Percentiles rank a stretch among this genome's conserved stretches.
These are phyloP conservation scores for Podila verticillata DNA, from an alignment of 192 early-diverging fungal species.

Conservation along the genomic window DNA sequence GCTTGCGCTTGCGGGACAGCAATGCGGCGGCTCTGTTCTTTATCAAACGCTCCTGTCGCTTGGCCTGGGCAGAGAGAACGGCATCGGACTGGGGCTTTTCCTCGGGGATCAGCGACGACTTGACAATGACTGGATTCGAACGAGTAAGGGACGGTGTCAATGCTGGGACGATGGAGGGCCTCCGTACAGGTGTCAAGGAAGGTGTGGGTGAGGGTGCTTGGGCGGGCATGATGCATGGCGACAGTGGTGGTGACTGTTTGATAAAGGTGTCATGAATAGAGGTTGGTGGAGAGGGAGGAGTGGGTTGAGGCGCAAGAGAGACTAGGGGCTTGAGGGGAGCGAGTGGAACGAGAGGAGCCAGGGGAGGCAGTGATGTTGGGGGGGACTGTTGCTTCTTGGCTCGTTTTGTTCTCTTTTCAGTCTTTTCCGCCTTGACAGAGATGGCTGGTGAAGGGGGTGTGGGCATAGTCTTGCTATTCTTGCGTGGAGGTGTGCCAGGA, in stretches of 20 bases:
- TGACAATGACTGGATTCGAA: conserved; percentile 43
- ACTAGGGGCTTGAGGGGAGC: conserved; percentile 49
- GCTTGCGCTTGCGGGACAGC: conserved; percentile 88
- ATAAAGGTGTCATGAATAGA: conserved; percentile 27
- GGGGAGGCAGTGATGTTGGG: conserved; percentile 4
- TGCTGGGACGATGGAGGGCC: conserved; percentile 53
- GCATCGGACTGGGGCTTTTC: conserved; percentile 53
- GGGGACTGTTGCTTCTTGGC: conserved; percentile 35
- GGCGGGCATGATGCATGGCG: conserved; percentile 25
- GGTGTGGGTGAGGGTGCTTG: conserved; percentile 12
- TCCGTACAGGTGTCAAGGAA: conserved; percentile 15
- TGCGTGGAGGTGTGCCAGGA: neutral
- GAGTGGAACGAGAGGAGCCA: conserved; percentile 16
- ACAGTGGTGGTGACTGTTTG: conserved; percentile 37
- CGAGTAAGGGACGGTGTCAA: conserved; percentile 36
- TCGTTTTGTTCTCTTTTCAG: conserved; percentile 28
- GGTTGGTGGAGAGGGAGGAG: conserved; percentile 35
- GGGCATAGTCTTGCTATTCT: neutral
- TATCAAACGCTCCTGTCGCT: conserved; percentile 88
- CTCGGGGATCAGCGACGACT: conserved; percentile 43
- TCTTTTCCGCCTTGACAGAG: conserved; percentile 28
- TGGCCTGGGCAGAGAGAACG: conserved; percentile 61
- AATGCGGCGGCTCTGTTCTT: conserved; percentile 93
- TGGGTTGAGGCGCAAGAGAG: conserved; percentile 36
- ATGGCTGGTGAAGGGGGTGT: conserved; percentile 30